These are phyloP conservation scores for Acrocalymma vagum DNA, from an alignment of 2,329 filamentous ascomycete genomes.

Conservation along the genomic window DNA sequence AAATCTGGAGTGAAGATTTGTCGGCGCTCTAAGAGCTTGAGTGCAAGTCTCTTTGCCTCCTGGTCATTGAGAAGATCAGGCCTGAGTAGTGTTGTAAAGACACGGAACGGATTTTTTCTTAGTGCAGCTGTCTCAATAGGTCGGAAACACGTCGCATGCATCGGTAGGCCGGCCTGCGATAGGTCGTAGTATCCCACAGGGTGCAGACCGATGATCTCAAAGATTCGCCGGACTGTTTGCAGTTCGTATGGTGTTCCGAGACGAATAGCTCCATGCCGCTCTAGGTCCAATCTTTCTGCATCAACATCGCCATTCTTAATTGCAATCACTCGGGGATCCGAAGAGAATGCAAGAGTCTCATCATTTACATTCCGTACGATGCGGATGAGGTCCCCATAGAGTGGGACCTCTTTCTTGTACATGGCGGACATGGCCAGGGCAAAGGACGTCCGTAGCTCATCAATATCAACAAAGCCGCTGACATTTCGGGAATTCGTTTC, in stretches of 20 bases:
- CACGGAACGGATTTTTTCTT: constrained; percentile 55
- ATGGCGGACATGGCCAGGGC: constrained; percentile 39
- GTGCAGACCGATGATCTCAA: constrained; percentile 58
- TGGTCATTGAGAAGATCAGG: constrained; percentile 51
- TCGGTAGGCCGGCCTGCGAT: constrained; percentile 55
- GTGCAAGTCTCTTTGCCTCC: constrained; percentile 41
- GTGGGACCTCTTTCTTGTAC: constrained; percentile 47
- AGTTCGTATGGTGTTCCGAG: constrained; percentile 58
- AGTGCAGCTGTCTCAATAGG: constrained; percentile 48
- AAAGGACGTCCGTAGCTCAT: constrained; percentile 12
- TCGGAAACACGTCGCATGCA: constrained; percentile 63
- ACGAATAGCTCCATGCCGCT: constrained; percentile 59
- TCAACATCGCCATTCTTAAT: constrained; percentile 13
- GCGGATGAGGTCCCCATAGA: constrained; percentile 43
- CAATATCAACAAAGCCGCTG: background rate
- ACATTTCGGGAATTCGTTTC: background rate
- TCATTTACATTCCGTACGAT: constrained; percentile 37
- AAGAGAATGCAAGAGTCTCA: constrained; percentile 1
- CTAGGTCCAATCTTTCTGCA: constrained; percentile 35
- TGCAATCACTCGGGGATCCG: constrained; percentile 1
- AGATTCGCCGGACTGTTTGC: constrained; percentile 53
- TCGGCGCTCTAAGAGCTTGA: constrained; percentile 45
- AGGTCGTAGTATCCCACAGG: constrained; percentile 64
- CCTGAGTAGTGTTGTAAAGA: constrained; percentile 53
- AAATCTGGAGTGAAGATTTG: constrained; percentile 51